phyloP scores from a whole-genome alignment of 768 basidiomycete genomes.

The Punctularia strigosozonata region DNA sequence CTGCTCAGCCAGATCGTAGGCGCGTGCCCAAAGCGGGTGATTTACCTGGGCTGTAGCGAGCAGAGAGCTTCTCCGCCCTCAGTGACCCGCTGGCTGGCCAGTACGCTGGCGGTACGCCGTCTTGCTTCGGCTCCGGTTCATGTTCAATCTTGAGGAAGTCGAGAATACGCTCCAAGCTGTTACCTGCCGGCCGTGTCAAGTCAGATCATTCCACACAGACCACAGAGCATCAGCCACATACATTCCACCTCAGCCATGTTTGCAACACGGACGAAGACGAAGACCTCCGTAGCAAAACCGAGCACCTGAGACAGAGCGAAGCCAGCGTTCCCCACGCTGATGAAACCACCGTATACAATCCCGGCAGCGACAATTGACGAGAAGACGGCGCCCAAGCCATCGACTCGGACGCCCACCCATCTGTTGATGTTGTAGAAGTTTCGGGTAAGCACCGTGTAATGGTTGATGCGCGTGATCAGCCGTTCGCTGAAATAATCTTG shows the following conservation, averaged over 20 bases:
- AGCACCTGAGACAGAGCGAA: slow-evolving; percentile 43
- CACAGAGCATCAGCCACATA: slow-evolving; percentile 3
- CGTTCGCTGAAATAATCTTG: slow-evolving; percentile 33
- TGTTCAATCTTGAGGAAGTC: slow-evolving; percentile 36
- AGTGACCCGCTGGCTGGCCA: slow-evolving; percentile 40
- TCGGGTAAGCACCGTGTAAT: slow-evolving; percentile 32
- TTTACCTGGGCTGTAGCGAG: slow-evolving; percentile 18
- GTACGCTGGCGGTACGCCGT: slow-evolving; percentile 34
- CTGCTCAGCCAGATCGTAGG: slow-evolving; percentile 37
- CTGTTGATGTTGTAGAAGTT: slow-evolving; percentile 40
- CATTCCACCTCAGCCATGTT: slow-evolving; percentile 35
- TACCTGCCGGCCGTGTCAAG: slow-evolving; percentile 6
- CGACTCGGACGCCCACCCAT: slow-evolving; percentile 38
- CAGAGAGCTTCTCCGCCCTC: slow-evolving; percentile 29
- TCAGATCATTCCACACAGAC: not conserved
- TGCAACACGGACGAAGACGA: slow-evolving; percentile 24
- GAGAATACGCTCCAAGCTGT: slow-evolving; percentile 28
- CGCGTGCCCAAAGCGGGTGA: slow-evolving; percentile 21
- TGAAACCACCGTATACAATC: slow-evolving; percentile 29
- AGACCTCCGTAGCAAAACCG: slow-evolving; percentile 12
- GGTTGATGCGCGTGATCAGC: slow-evolving; percentile 40
- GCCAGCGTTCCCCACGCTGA: slow-evolving; percentile 29
- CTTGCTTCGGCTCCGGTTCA: slow-evolving; percentile 23
- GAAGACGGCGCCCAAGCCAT: slow-evolving; percentile 45
- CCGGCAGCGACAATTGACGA: slow-evolving; percentile 41